Evolutionary conservation across 495 filamentous ascomycete genomes (phyloP), one percentile per base, ranked within the genome.

Genomic region (Hypoxylon perforatum): DNA sequence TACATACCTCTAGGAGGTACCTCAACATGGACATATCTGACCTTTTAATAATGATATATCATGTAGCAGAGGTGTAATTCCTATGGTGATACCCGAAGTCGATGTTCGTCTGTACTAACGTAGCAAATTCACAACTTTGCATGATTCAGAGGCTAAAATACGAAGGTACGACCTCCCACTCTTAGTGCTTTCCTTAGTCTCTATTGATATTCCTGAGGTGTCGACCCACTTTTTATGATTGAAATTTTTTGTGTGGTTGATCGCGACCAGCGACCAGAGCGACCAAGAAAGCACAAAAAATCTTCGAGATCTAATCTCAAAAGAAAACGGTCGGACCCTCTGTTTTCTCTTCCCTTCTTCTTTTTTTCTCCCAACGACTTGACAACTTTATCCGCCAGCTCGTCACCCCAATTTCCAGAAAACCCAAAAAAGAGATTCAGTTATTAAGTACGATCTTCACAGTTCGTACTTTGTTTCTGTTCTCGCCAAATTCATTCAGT

Each of bases 401-500:
- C 70, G 72, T 75, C 67, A 64, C 70, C 70, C 47, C 25, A 57
- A 50, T 25, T 38, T 18, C 46, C 38, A 38, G 60, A 55, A 65
- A 75, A 73, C 53, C 25, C 19, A 65, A 59, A 75, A 75, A 75
- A 70, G 67, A 71, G 68, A 68, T 61, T 71, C 71, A 71, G 69
- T 71, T 68, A 65, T 70, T 55, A 62, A 73, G 69, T 71, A 71
- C 70, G 72, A 45, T 66, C 66, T 53, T 64, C 28, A n/a, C 28
- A 30, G 71, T 65, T 73, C 72, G 72, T 75, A 69, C 72, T 64
- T 65, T 33, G 55, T 73, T 70, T 70, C 72, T 75, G 72, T 69
- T 75, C 72, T 78, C 74, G 73, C 78, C 78, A 77, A 81, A 79
- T 76, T 76, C 75, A 75, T 73, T 64, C 75, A 75, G 75, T 76